A percentile compares a stretch with the other conserved stretches of the same genome.
Conservation (phyloP, 2,329 filamentous ascomycete genomes). For the Huntiella abstrusa region DNA sequence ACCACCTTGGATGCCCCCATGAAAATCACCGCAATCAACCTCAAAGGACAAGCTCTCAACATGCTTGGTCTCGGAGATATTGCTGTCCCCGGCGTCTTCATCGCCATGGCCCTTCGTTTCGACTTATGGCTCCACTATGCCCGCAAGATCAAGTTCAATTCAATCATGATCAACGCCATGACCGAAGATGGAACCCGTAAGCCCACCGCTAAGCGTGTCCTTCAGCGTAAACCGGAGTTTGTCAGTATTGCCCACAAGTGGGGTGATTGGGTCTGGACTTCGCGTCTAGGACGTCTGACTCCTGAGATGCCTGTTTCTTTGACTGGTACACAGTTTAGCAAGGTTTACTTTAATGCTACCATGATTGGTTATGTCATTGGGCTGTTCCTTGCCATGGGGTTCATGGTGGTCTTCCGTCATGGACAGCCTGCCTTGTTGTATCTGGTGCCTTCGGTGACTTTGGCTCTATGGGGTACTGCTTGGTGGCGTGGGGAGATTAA, state of each 20-base stretch:
- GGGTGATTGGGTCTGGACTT: slow-evolving; percentile 71
- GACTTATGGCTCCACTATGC: slow-evolving; percentile 75
- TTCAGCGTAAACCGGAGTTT: slow-evolving; percentile 32
- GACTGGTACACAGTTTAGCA: slow-evolving; percentile 37
- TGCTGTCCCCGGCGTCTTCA: slow-evolving; percentile 77
- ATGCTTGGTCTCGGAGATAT: slow-evolving; percentile 94
- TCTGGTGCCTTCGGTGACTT: slow-evolving; percentile 70
- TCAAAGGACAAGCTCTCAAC: slow-evolving; percentile 45
- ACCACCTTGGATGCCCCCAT: slow-evolving; percentile 81
- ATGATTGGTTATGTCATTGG: slow-evolving; percentile 60
- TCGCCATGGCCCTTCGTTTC: slow-evolving; percentile 75
- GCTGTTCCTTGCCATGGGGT: slow-evolving; percentile 56
- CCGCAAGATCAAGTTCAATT: slow-evolving; percentile 35
- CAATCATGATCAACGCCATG: slow-evolving; percentile 3
- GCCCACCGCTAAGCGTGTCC: slow-evolving; percentile 20
- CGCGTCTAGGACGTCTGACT: slow-evolving; percentile 7
- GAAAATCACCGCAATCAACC: slow-evolving; percentile 60
- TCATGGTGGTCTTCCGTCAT: slow-evolving; percentile 60
- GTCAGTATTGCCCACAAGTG: slow-evolving; percentile 50
- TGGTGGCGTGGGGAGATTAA: slow-evolving; percentile 49
- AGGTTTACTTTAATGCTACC: slow-evolving; percentile 68
- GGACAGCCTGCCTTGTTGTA: slow-evolving; percentile 85
- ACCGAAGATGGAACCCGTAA: slow-evolving; percentile 15
- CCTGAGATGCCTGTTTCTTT: neutral
- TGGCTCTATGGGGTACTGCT: slow-evolving; percentile 57